Conservation (phyloP, 2,329 filamentous ascomycete species). For the Penicillium sp. region DNA sequence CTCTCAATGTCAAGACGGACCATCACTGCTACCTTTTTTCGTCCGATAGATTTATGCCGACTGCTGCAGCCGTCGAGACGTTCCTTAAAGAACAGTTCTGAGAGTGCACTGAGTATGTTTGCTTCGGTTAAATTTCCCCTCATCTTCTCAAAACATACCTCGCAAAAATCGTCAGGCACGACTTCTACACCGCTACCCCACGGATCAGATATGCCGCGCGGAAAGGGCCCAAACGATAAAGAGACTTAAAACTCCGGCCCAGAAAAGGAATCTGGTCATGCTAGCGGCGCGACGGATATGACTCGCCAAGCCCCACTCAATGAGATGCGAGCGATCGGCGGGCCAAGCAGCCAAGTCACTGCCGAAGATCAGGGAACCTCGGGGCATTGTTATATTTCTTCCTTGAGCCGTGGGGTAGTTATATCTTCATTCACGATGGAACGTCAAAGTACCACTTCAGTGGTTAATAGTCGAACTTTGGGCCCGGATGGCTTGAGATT, state of each 20-base stretch:
- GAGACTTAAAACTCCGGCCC: conserved; percentile 1
- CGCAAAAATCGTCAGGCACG: neutral
- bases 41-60: too few species aligned
- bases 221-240: too few species aligned
- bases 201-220: neutral
- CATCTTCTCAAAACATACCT: neutral
- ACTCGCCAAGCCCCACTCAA: conserved; percentile 14
- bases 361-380: conserved; percentile 14
- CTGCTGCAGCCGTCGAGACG: too few species aligned
- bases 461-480: neutral
- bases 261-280: neutral
- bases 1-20: too few species aligned
- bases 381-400: conserved; percentile 21
- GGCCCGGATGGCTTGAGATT: neutral
- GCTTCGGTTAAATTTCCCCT: neutral
- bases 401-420: conserved; percentile 5
- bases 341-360: conserved; percentile 32
- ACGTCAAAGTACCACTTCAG: conserved; percentile 24
- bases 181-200: neutral
- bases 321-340: conserved; percentile 24
- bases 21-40: too few species aligned
- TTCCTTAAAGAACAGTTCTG: too few species aligned
- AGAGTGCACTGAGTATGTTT: neutral
- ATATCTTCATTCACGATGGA: conserved; percentile 17
- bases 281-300: too few species aligned